Evolutionary conservation across 805 yeast species (phyloP).

Genomic region (Schwanniomyces yamadae): DNA sequence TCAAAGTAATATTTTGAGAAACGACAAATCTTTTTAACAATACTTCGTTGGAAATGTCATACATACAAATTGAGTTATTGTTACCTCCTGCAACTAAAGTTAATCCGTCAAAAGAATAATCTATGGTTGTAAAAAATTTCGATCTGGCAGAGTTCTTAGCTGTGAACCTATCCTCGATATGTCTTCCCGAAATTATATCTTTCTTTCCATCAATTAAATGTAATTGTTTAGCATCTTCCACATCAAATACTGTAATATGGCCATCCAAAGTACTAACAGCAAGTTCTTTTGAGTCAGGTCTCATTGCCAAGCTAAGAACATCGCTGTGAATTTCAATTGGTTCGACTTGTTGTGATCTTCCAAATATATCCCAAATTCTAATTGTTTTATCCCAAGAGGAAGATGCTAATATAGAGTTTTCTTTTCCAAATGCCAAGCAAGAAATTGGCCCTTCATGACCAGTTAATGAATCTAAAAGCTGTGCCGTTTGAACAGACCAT

Average conservation of each 20-base stretch:
- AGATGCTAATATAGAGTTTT: conserved; percentile 74
- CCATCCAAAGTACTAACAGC: conserved; percentile 91
- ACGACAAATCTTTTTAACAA: conserved; percentile 77
- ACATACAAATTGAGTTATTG: conserved; percentile 85
- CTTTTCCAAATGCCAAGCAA: conserved; percentile 78
- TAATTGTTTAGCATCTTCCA: conserved; percentile 75
- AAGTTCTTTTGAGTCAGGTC: conserved; percentile 91
- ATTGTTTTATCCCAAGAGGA: conserved; percentile 97
- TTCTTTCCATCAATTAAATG: conserved; percentile 82
- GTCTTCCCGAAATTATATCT: conserved; percentile 86
- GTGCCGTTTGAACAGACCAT: conserved; percentile 97
- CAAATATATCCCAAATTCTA: conserved; percentile 89
- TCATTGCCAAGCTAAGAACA: conserved; percentile 75
- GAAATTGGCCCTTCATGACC: conserved; percentile 98
- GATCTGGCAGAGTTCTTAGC: conserved; percentile 81
- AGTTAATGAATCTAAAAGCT: conserved; percentile 77
- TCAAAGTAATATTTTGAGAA: conserved; percentile 84
- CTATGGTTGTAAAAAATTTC: conserved; percentile 75
- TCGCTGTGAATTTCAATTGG: conserved; percentile 86
- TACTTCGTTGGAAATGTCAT: conserved; percentile 87
- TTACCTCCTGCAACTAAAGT: conserved; percentile 91
- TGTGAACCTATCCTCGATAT: conserved; percentile 75
- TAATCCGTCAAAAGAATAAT: conserved; percentile 87
- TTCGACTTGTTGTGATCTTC: conserved; percentile 83
- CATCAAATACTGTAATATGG: conserved; percentile 77